These are phyloP conservation scores for Dioscorea dumetorum DNA, from an alignment of 106 monocot genomes.

Conservation along the genomic window DNA sequence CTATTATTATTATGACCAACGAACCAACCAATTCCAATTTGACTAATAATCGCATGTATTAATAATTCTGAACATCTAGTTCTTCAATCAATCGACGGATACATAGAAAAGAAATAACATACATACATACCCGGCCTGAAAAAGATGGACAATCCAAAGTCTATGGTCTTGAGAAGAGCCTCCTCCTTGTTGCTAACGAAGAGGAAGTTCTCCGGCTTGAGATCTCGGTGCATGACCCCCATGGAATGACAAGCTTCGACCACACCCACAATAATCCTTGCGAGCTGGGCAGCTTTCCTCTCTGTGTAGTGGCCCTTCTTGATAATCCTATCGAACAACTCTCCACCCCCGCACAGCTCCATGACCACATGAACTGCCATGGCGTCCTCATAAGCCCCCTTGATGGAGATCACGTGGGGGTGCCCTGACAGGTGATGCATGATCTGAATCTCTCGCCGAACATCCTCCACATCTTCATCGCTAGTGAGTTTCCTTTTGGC, in stretches of 20 bases:
- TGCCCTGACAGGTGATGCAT: constrained; percentile 36
- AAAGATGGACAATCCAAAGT: constrained; percentile 28
- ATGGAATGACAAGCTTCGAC: constrained; percentile 28
- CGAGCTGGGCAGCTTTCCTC: constrained; percentile 30
- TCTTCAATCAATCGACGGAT: neutral
- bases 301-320: constrained; percentile 34
- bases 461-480: constrained; percentile 31
- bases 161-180: constrained; percentile 27
- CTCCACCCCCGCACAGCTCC: constrained; percentile 30
- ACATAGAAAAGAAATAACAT: neutral
- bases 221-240: constrained; percentile 32
- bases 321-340: constrained; percentile 35
- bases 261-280: constrained; percentile 30
- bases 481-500: constrained; percentile 27
- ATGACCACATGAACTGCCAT: constrained; percentile 34
- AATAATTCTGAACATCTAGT: neutral
- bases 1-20: no score
- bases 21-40: no score
- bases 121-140: constrained; percentile 29
- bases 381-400: constrained; percentile 33
- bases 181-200: constrained; percentile 27
- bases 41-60: no score
- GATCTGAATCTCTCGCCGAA: constrained; percentile 31
- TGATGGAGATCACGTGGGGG: constrained; percentile 27
- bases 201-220: constrained; percentile 37